Evolutionary conservation across 2,329 filamentous ascomycete species (phyloP).

Genomic region (Exophiala sideris): DNA sequence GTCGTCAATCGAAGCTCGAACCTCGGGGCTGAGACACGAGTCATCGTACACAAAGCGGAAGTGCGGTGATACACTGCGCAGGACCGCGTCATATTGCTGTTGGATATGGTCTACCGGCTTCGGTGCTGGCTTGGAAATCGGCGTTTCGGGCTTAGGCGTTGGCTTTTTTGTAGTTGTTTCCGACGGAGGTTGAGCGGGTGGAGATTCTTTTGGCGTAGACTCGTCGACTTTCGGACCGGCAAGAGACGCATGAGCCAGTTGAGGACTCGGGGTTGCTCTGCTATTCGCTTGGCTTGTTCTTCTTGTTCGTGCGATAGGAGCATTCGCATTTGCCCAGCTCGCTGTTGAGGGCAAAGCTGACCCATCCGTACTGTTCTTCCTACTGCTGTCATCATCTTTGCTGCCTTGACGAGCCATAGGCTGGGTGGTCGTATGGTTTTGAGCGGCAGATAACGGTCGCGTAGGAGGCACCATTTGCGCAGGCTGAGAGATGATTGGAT

Average conservation of each 20-base stretch:
- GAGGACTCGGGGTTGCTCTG: slow-evolving; percentile 76
- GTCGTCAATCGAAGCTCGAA: slow-evolving; percentile 51
- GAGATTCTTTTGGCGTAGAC: slow-evolving; percentile 30
- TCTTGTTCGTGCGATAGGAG: slow-evolving; percentile 63
- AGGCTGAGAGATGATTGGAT: slow-evolving; percentile 35
- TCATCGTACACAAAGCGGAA: slow-evolving; percentile 56
- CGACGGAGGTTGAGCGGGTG: slow-evolving; percentile 7
- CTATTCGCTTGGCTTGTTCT: slow-evolving; percentile 73
- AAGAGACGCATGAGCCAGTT: slow-evolving; percentile 50
- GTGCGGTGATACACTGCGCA: slow-evolving; percentile 47
- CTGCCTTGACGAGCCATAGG: slow-evolving; percentile 72
- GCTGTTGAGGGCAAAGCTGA: slow-evolving; percentile 91
- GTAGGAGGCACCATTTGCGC: slow-evolving; percentile 35
- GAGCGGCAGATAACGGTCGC: slow-evolving; percentile 39
- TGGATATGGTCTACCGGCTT: slow-evolving; percentile 24
- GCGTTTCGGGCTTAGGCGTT: slow-evolving; percentile 29
- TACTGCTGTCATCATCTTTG: slow-evolving; percentile 61
- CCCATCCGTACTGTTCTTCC: slow-evolving; percentile 66
- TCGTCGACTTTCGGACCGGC: slow-evolving; percentile 36
- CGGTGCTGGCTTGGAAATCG: slow-evolving; percentile 30
- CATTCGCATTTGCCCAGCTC: slow-evolving; percentile 77
- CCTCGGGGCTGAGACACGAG: slow-evolving; percentile 44
- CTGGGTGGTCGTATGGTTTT: slow-evolving; percentile 42
- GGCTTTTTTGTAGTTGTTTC: slow-evolving; percentile 16
- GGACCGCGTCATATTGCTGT: slow-evolving; percentile 36